Evolutionary conservation across 2,329 filamentous ascomycete genomes (phyloP).

Genomic region (Trichoderma sp.): DNA sequence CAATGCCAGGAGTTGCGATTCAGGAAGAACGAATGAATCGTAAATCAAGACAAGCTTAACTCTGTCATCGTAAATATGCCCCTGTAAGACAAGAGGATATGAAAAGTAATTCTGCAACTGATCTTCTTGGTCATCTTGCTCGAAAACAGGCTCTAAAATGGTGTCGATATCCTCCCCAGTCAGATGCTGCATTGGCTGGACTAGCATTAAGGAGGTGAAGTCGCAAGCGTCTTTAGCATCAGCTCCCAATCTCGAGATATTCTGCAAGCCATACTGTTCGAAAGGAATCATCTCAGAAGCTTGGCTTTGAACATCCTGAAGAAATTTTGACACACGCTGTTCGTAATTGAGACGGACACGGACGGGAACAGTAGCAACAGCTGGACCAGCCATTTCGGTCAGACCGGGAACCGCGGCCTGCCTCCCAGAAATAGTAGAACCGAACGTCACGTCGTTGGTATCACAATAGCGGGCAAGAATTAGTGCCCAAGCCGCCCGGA

Average conservation of each 20-base stretch:
- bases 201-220: conserved; percentile 7
- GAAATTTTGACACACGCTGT: conserved; percentile 21
- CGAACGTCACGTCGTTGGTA: conserved; percentile 17
- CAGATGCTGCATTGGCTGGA: conserved; percentile 18
- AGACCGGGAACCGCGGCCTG: conserved; percentile 22
- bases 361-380: conserved; percentile 25
- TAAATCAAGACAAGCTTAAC: conserved; percentile 14
- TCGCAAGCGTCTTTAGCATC: conserved; percentile 13
- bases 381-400: conserved; percentile 24
- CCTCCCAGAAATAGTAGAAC: conserved; percentile 25
- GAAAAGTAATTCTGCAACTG: conserved; percentile 3
- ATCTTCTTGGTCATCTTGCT: not conserved
- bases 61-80: not conserved
- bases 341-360: conserved; percentile 22
- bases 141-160: not conserved
- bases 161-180: not conserved
- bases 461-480: conserved; percentile 19
- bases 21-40: not conserved
- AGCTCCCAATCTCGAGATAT: conserved; percentile 6
- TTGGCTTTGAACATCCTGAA: conserved; percentile 24
- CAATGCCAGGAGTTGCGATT: not conserved
- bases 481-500: conserved; percentile 34
- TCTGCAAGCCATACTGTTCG: conserved; percentile 18
- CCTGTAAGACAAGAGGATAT: conserved; percentile 18
- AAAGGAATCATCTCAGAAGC: conserved; percentile 22